Evolutionary conservation across 352 stramenopile species (phyloP), one percentile per base, ranked within the genome.

Genomic region (Pythium coloratum): DNA sequence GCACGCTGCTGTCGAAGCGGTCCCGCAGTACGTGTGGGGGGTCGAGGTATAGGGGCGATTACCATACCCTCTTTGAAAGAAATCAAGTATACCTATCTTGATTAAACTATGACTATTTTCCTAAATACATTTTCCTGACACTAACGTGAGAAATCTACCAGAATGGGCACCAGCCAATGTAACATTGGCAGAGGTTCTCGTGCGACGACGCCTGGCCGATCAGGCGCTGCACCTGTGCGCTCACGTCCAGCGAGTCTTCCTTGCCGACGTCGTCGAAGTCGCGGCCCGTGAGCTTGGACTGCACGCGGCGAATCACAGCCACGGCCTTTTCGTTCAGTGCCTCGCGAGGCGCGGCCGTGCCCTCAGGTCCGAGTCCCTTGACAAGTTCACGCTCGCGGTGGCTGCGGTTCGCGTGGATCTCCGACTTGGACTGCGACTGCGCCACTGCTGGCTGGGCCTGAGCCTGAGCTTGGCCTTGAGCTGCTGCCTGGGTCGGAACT

Each of bases 111-210:
- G 10, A 18, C 38, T 44, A 6, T 44, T 44, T 44, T 16, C 10
- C 16, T 16, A 12, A 24, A 50, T 55, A 30, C 20, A 26, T n/a
- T 38, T 28, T 14, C 26, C 28, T 30, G 28, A 30, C 28, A 30
- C 28, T 2, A 30, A 30, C 2, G 28, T 30, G 28, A 30, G 28
- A 30, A 30, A 10, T 55, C 71, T 80, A 95, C 87, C 87, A 95
- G 59, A 95, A 95, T n/a, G 87, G 87, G 76, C 87, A 99, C 97
- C 97, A 99, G 34, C 98, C 98, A 69, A 99, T 98, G 72, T 99
- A 99, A 59, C 97, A 92, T 72, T 99, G 97, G 66, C 95, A 99
- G 33, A 99, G 81, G 76, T 99, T 99, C 71, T 99, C 97, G 62
- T 98, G 96, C 8, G 95, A 99, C 6, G 97, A 99, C 16, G 98